A percentile compares a stretch with the other conserved stretches of the same genome.
These are phyloP conservation scores for Daldinia eschscholtzii DNA, from an alignment of 2,329 filamentous ascomycete genomes.

Conservation along the genomic window DNA sequence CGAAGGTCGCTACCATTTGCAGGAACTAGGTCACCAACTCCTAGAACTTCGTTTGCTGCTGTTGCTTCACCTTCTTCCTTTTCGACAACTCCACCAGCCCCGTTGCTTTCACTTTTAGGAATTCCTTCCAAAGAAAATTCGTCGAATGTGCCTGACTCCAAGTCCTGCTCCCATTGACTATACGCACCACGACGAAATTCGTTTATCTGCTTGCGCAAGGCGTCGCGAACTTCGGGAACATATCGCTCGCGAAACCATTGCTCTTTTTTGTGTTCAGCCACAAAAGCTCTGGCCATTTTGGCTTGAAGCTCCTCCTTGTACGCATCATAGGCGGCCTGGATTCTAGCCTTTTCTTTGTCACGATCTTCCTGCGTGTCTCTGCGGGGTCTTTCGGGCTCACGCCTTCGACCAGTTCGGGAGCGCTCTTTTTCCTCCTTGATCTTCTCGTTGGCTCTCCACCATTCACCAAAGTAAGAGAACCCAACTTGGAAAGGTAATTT, in stretches of 20 bases:
- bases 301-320: slow-evolving; percentile 78
- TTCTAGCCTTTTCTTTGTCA: slow-evolving; percentile 82
- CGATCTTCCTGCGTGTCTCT: slow-evolving; percentile 79
- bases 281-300: slow-evolving; percentile 89
- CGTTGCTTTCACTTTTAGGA: slow-evolving; percentile 92
- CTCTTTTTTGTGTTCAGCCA: slow-evolving; percentile 91
- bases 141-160: slow-evolving; percentile 88
- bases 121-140: slow-evolving; percentile 95
- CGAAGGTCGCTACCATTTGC: slow-evolving; percentile 86
- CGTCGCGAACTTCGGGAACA: slow-evolving; percentile 82
- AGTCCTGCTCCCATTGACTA: slow-evolving; percentile 88
- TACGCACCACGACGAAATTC: slow-evolving; percentile 84
- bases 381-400: slow-evolving; percentile 72
- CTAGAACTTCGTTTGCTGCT: slow-evolving; percentile 90
- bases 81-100: slow-evolving; percentile 84
- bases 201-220: slow-evolving; percentile 79
- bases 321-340: slow-evolving; percentile 76
- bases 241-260: slow-evolving; percentile 99
- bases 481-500: slow-evolving; percentile 83
- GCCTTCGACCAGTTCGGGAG: slow-evolving; percentile 74
- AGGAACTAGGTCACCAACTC: slow-evolving; percentile 90
- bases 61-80: slow-evolving; percentile 97
- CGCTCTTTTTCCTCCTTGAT: slow-evolving; percentile 86
- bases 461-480: slow-evolving; percentile 88
- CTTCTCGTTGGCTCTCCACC: slow-evolving; percentile 86